Percentiles rank a stretch among this genome's conserved stretches.
phyloP scores from a whole-genome alignment of 331 rosid genomes.

The Ulmus americana region DNA sequence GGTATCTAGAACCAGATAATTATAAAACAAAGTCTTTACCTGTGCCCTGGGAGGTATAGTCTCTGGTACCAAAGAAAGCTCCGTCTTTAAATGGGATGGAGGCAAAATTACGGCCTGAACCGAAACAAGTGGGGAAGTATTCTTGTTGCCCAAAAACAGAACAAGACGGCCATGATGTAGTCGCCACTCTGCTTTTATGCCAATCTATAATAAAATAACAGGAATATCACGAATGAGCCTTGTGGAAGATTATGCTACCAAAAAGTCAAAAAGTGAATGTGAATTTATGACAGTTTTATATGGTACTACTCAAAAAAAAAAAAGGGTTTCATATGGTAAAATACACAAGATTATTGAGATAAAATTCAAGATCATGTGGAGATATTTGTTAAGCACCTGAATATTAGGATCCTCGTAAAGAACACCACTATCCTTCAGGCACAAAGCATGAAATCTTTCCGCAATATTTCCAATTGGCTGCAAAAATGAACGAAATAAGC shows the following conservation, averaged over 20 bases:
- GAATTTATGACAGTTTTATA: too few relatives aligned
- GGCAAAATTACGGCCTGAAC: conserved; percentile 87
- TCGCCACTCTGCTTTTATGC: conserved; percentile 97
- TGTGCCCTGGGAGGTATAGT: conserved; percentile 98
- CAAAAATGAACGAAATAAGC: conserved; percentile 29
- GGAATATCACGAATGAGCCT: conserved; percentile 5
- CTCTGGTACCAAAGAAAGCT: conserved; percentile 92
- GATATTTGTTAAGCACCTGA: conserved; percentile 50
- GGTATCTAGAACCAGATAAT: conserved; percentile 7
- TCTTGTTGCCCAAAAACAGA: conserved; percentile 96
- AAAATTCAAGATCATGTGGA: conserved; percentile 5
- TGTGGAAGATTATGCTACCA: neutral
- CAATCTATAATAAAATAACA: conserved; percentile 47
- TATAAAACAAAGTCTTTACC: conserved; percentile 34
- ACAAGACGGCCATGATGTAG: conserved; percentile 80
- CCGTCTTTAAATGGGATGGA: conserved; percentile 80
- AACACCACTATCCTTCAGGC: conserved; percentile 95
- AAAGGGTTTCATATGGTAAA: neutral
- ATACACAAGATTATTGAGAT: neutral
- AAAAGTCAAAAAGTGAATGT: neutral
- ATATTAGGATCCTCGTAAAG: conserved; percentile 93
- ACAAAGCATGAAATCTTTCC: conserved; percentile 83
- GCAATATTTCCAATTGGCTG: conserved; percentile 94
- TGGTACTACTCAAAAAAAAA: too few relatives aligned
- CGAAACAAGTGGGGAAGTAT: conserved; percentile 75